Percentiles rank a stretch among this genome's conserved stretches.
These are phyloP conservation scores for Jamesozyma spencerorum DNA, from an alignment of 805 yeast genomes.

Conservation along the genomic window DNA sequence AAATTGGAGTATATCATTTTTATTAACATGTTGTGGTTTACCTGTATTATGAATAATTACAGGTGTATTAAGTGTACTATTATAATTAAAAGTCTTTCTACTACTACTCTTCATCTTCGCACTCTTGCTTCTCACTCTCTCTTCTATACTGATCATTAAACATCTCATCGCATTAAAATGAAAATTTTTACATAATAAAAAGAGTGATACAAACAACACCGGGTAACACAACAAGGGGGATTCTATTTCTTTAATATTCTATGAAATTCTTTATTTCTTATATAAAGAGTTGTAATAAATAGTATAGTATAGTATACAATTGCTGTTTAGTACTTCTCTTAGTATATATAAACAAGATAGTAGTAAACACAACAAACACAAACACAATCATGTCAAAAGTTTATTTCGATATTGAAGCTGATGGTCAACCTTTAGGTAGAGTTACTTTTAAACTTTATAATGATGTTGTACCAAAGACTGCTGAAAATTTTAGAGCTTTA, in stretches of 20 bases:
- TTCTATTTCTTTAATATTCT: no score
- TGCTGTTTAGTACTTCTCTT: no score
- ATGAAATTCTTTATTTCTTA: no score
- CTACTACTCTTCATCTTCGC: conserved; percentile 22
- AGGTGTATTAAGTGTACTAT: conserved; percentile 23
- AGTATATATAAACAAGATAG: no score
- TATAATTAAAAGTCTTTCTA: conserved; percentile 13
- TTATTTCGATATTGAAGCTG: conserved; percentile 73
- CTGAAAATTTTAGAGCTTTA: conserved; percentile 92
- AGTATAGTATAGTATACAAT: no score
- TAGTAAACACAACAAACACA: neutral
- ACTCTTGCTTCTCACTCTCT: neutral
- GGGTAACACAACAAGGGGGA: no score
- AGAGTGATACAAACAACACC: no score
- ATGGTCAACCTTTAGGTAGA: conserved; percentile 73
- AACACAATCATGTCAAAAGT: conserved; percentile 49
- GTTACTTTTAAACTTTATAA: conserved; percentile 80
- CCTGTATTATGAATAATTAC: conserved; percentile 21
- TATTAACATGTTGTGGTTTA: conserved; percentile 18
- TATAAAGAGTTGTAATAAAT: no score
- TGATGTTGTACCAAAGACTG: conserved; percentile 90
- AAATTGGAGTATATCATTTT: conserved; percentile 22
- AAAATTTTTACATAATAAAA: no score
- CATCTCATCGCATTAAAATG: neutral
- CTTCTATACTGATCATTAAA: neutral